Evolutionary conservation across 31 red algal species (phyloP), one percentile per base, ranked within the genome.

Genomic region (Odonthalia washingtoniensis): DNA sequence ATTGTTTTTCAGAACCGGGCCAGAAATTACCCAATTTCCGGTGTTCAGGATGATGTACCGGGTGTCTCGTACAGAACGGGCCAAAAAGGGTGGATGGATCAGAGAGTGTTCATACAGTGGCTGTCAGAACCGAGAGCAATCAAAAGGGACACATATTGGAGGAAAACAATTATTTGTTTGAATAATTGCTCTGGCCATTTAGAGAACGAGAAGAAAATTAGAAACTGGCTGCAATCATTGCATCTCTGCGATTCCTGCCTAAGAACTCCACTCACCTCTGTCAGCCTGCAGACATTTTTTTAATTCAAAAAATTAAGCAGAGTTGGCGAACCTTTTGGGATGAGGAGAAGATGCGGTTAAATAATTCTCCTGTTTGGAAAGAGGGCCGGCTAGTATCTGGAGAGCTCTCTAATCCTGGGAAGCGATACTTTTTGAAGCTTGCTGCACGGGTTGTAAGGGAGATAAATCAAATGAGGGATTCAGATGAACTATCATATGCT

Each of bases 1-100:
- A 4, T 89, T 2, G 44, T 89, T 36, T 89, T 74, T 39, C 30
- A 89, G 76, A 89, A 89, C 46, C 28, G 41, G 49, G 37, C 42
- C 3, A 1, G 30, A 3, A 81, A 49, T 26, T 89, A 89, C 45
- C 86, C 86, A 26, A 87, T 89, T 45, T 36, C 64, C 16, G 76
- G 76, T 0, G 44, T 72, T 9, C 6, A 38, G 21, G 84, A 78
- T 40, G 52, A 77, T 35, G 36, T 63, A 5, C 72, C 70, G 24
- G 46, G 73, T 45, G n/a, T n/a, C n/a, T n/a, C n/a, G n/a, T n/a
- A n/a, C n/a, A n/a, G n/a, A n/a, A n/a, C n/a, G n/a, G n/a, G 73
- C 5, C 84, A 40, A 28, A 87, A 87, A 78, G 72, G 38, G 41
- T 87, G 72, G 30, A 87, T 87, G 43, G 34, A 87, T 52, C 44